Conservation (phyloP, 1,284 basidiomycete genomes). For the Ceratobasidium sp. region DNA sequence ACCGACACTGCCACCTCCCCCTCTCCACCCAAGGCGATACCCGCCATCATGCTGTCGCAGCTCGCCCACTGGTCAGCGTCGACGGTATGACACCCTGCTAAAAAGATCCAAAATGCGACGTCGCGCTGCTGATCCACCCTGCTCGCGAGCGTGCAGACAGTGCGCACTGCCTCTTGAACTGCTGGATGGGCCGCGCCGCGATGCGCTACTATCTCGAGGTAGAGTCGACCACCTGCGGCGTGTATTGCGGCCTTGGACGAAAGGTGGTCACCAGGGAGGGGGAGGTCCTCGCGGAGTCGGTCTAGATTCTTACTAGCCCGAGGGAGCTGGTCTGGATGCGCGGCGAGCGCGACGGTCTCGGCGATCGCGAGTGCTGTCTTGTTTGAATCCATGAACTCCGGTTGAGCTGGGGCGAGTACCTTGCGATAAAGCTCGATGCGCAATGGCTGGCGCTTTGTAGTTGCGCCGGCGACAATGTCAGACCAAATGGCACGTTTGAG, state of each 20-base stretch:
- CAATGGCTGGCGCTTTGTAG: not conserved
- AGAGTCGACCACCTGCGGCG: constrained; percentile 7
- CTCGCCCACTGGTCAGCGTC: not conserved
- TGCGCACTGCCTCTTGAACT: not conserved
- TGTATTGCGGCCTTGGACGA: not conserved
- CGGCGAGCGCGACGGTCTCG: constrained; percentile 26
- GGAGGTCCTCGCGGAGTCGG: constrained; percentile 2
- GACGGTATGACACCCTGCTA: constrained; percentile 20
- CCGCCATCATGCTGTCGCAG: constrained; percentile 10
- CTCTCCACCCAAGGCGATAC: not conserved
- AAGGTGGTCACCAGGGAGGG: not conserved
- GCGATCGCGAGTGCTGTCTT: constrained; percentile 5
- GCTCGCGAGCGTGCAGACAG: not conserved
- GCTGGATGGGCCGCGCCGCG: not conserved
- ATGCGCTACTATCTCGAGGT: constrained; percentile 21
- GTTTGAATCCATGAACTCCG: constrained; percentile 2
- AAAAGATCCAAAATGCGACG: constrained; percentile 33
- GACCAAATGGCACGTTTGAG: constrained; percentile 1
- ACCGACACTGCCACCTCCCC: not conserved
- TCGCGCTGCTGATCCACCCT: not conserved
- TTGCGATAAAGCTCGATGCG: constrained; percentile 16
- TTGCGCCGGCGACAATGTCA: constrained; percentile 22
- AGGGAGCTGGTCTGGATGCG: not conserved
- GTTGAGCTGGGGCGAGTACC: not conserved
- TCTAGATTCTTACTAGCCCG: not conserved